Evolutionary conservation across 139 green algal species (phyloP).

Genomic region (Edaphochlamys debaryana): DNA sequence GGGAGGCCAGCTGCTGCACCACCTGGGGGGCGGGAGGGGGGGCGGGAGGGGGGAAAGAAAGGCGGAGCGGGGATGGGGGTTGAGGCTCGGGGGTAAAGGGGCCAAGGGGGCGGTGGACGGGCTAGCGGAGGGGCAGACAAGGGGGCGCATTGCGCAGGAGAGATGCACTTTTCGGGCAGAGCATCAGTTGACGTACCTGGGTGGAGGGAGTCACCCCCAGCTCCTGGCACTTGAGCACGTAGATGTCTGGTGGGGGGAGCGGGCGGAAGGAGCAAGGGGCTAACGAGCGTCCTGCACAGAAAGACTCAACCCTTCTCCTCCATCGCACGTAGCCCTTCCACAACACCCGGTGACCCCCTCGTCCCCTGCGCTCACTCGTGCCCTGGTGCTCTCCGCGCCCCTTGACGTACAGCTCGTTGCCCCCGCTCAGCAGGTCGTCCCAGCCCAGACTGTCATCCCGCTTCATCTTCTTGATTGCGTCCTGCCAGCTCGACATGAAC

Average conservation of each 20-base stretch:
- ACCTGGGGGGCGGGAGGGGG: constrained; percentile 26
- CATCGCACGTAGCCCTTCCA: too few relatives aligned
- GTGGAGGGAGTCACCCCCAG: constrained; percentile 59
- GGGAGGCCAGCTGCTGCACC: constrained; percentile 43
- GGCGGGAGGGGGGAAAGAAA: background rate
- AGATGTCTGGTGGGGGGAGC: constrained; percentile 27
- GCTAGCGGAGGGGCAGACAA: background rate
- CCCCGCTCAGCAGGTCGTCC: constrained; percentile 36
- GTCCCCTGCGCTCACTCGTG: constrained; percentile 18
- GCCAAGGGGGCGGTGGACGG: background rate
- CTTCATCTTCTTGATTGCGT: constrained; percentile 28
- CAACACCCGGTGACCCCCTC: too few relatives aligned
- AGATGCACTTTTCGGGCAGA: too few relatives aligned
- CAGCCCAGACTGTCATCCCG: constrained; percentile 32
- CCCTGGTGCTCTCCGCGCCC: constrained; percentile 33
- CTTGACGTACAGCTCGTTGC: constrained; percentile 48
- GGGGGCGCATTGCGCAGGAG: background rate
- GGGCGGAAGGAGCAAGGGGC: background rate
- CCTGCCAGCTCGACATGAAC: constrained; percentile 4
- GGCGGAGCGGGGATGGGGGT: background rate
- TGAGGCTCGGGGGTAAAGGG: background rate
- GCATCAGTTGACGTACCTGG: too few relatives aligned
- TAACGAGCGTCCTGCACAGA: too few relatives aligned
- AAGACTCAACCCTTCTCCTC: too few relatives aligned
- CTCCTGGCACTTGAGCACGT: constrained; percentile 58